Base-by-base conservation (phyloP, 257 asterid species). In the Jacaranda copaia region DNA sequence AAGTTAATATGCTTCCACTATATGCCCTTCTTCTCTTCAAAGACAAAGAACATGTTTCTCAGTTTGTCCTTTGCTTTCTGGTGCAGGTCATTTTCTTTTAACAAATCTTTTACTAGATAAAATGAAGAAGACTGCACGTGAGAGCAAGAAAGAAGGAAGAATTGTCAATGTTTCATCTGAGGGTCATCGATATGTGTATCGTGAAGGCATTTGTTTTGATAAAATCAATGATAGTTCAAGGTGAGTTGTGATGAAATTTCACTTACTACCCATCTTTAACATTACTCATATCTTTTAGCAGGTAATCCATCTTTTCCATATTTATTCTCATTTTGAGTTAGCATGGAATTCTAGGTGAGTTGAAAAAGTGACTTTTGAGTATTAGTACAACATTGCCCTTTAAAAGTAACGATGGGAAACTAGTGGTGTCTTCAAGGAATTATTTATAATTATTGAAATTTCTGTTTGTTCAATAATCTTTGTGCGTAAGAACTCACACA, bases 21-120 rank as follows among this genome's bases (percentile, higher is more conserved):
- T 38, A 4, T 19, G 56, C 6, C 45, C 63, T 45, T 43, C 5
- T 57, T 56, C 39, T 43, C 43, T 36, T 43, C 38, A 42, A 13
- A 43, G 36, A 13, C 16, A 43, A 43, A 67, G 3, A 32, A 32
- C 19, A 15, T 68, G 39, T n/a, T 63, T 6, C 12, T 25, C 32
- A 16, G 40, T 35, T 56, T 18, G 46, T 3, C 36, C 62, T 52
- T 55, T 32, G 10, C 53, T 53, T 55, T 67, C n/a, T 69, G 52
- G 36, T 73, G 73, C 81, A 89, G 92, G 92, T 15, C 89, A 89
- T 84, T 87, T 85, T 77, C 87, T 85, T 74, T 79, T 89, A 85
- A 85, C 93, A 36, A 82, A 89, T 68, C 87, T 87, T 60, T 60
- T 86, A 76, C 75, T 88, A 72, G 89, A 87, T 55, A 81, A 70